Base-by-base conservation (phyloP, 1,284 basidiomycete species). In the Phellopilus nigrolimitatus region DNA sequence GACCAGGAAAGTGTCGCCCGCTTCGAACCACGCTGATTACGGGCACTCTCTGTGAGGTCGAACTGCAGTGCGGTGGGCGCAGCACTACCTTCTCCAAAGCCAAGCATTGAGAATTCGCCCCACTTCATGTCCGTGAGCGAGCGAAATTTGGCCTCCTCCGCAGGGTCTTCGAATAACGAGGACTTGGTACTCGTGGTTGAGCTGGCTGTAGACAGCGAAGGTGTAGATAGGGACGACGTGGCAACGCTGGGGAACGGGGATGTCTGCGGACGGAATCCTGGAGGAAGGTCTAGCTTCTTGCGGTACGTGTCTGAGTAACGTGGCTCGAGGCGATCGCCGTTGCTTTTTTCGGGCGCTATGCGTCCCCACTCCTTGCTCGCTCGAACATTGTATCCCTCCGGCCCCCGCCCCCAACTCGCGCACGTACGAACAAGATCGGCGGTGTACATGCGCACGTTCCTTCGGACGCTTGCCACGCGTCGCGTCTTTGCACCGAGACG, bases 21-120 rank as follows among this genome's bases (percentile, higher is more conserved):
- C 62, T 91, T 91, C 45, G 79, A 74, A 0, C 78, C 60, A 31
- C 81, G 82, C 53, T 80, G 75, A 88, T 91, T 75, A 59, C 88
- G 77, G n/a, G 91, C 90, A 55, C 82, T 76, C 69, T 94, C 91
- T 1, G 82, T 91, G 55, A 94, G 66, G 64, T 94, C 90, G 65
- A 95, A 95, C 63, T 91, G 80, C 25, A 95, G 70, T 61, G 85
- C 84, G 65, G 82, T 82, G 49, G 82, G 75, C 46, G 79, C 72
- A 1, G 67, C 61, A 8, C 65, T 73, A 25, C 75, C 63, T 12
- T 71, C 71, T 34, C 81, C 80, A 57, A 95, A 94, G 0, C 91
- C 91, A 64, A 80, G 73, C 34, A 76, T 71, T 71, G 92, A 89
- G 60, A 95, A 95, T 63, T 88, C 82, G 9, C 88, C 88, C 91